These are phyloP conservation scores for Leishmania lainsoni DNA, from an alignment of 208 protist genomes.

Conservation along the genomic window DNA sequence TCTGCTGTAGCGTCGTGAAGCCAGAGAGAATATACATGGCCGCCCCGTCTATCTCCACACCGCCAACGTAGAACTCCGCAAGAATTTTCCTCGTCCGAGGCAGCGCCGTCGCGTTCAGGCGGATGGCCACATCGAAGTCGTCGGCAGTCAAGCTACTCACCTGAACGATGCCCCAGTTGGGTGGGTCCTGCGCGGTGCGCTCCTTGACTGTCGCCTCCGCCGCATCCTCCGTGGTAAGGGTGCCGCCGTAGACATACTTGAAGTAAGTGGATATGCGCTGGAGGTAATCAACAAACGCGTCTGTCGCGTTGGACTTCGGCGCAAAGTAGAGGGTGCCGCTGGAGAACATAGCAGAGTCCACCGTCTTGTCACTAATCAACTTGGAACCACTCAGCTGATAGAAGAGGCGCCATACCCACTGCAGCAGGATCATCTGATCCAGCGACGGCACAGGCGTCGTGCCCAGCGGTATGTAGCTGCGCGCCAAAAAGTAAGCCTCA, in stretches of 20 bases:
- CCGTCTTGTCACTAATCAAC: slow-evolving; percentile 21
- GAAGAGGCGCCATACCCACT: slow-evolving; percentile 52
- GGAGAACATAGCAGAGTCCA: slow-evolving; percentile 38
- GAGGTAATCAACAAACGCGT: slow-evolving; percentile 40
- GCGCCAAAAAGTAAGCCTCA: too few species aligned
- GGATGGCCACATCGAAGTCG: slow-evolving; percentile 47
- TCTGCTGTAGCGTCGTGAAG: slow-evolving; percentile 52
- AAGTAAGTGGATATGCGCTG: slow-evolving; percentile 40
- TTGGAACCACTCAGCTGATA: slow-evolving; percentile 27
- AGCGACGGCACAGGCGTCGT: slow-evolving; percentile 42
- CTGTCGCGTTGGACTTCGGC: slow-evolving; percentile 34
- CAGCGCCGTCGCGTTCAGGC: slow-evolving; percentile 56
- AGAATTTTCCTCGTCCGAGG: slow-evolving; percentile 33
- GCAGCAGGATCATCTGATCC: slow-evolving; percentile 48
- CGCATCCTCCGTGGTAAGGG: slow-evolving; percentile 19
- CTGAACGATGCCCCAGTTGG: slow-evolving; percentile 54
- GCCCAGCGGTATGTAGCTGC: slow-evolving; percentile 7
- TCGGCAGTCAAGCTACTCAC: slow-evolving; percentile 39
- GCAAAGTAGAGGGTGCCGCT: slow-evolving; percentile 56
- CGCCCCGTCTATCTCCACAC: slow-evolving; percentile 22
- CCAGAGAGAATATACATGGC: slow-evolving; percentile 56
- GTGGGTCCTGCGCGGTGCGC: slow-evolving; percentile 31
- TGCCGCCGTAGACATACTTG: slow-evolving; percentile 51
- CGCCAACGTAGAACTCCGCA: slow-evolving; percentile 35
- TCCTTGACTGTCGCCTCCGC: slow-evolving; percentile 29